These are phyloP conservation scores for Neopestalotiopsis sp. DNA, from an alignment of 2,329 filamentous ascomycete genomes.

Conservation along the genomic window DNA sequence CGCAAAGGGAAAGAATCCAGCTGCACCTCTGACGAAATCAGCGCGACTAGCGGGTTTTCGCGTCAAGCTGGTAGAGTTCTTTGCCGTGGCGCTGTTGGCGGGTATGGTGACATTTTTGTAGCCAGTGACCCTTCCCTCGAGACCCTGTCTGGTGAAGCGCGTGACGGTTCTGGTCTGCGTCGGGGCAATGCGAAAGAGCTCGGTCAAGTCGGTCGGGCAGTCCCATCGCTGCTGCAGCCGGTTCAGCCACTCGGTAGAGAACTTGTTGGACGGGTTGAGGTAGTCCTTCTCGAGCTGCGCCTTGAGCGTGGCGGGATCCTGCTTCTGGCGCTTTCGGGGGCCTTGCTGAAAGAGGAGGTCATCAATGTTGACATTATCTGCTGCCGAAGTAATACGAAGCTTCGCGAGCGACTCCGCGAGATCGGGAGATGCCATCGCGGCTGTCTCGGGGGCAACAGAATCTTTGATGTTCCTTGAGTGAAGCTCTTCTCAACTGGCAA, in stretches of 20 bases:
- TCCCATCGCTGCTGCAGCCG: slow-evolving; percentile 90
- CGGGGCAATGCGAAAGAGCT: slow-evolving; percentile 84
- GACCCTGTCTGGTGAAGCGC: slow-evolving; percentile 86
- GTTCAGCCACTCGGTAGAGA: slow-evolving; percentile 87
- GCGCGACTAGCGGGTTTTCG: slow-evolving; percentile 85
- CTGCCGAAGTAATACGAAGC: slow-evolving; percentile 50
- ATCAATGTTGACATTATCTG: slow-evolving; percentile 54
- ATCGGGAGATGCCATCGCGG: slow-evolving; percentile 25
- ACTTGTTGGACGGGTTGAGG: slow-evolving; percentile 77
- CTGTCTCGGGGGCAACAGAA: background rate
- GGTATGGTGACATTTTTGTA: slow-evolving; percentile 95
- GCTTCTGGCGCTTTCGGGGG: slow-evolving; percentile 49
- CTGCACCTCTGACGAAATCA: slow-evolving; percentile 91
- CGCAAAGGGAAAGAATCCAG: slow-evolving; percentile 93
- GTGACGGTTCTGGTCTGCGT: slow-evolving; percentile 96
- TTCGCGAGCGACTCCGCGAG: slow-evolving; percentile 56
- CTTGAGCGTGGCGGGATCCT: slow-evolving; percentile 69
- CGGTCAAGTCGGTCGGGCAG: slow-evolving; percentile 76
- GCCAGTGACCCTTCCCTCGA: slow-evolving; percentile 90
- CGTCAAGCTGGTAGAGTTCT: slow-evolving; percentile 89
- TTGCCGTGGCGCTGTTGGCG: slow-evolving; percentile 86
- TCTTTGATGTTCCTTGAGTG: background rate
- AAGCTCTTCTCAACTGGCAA: background rate
- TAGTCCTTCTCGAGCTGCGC: slow-evolving; percentile 76
- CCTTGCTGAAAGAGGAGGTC: slow-evolving; percentile 57